Percentiles rank a stretch among this genome's conserved stretches.
These are phyloP conservation scores for Colletotrichum sp. DNA, from an alignment of 2,329 filamentous ascomycete genomes.

Conservation along the genomic window DNA sequence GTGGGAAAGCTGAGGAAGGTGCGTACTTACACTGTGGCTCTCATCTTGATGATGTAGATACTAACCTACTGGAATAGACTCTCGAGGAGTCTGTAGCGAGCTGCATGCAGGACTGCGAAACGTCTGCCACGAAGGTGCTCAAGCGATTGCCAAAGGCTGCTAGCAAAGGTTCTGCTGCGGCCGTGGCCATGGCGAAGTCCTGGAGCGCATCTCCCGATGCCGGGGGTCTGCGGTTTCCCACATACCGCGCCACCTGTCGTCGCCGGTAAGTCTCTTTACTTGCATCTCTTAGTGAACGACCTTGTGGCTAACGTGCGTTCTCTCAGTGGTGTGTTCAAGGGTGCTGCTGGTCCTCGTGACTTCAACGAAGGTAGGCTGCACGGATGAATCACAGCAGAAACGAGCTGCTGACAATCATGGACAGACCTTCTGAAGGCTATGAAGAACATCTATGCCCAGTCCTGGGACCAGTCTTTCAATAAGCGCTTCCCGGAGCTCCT, in stretches of 20 bases:
- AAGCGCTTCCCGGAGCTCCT: constrained; percentile 19
- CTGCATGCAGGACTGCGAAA: neutral
- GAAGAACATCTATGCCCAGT: constrained; percentile 8
- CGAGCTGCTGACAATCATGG: neutral
- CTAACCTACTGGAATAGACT: neutral
- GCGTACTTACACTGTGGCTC: neutral
- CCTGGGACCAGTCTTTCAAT: constrained; percentile 31
- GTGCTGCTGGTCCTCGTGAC: neutral
- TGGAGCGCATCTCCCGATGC: constrained; percentile 1
- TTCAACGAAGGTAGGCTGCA: constrained; percentile 6
- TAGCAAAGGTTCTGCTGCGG: neutral
- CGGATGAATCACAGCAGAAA: neutral
- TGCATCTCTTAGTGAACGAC: neutral
- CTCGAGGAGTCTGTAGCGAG: neutral
- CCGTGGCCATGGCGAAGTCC: constrained; percentile 35
- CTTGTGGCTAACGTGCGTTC: neutral
- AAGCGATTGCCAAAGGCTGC: neutral
- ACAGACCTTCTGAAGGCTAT: constrained; percentile 28
- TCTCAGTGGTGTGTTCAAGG: neutral
- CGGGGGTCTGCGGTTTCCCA: constrained; percentile 23
- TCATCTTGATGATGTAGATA: neutral
- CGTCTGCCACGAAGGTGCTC: neutral
- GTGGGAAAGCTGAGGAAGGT: neutral
- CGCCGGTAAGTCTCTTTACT: constrained; percentile 42
- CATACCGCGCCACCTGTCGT: constrained; percentile 43